Percentiles rank a stretch among this genome's conserved stretches.
These are phyloP conservation scores for Dioszegia hungarica DNA, from an alignment of 768 basidiomycete genomes.

Conservation along the genomic window DNA sequence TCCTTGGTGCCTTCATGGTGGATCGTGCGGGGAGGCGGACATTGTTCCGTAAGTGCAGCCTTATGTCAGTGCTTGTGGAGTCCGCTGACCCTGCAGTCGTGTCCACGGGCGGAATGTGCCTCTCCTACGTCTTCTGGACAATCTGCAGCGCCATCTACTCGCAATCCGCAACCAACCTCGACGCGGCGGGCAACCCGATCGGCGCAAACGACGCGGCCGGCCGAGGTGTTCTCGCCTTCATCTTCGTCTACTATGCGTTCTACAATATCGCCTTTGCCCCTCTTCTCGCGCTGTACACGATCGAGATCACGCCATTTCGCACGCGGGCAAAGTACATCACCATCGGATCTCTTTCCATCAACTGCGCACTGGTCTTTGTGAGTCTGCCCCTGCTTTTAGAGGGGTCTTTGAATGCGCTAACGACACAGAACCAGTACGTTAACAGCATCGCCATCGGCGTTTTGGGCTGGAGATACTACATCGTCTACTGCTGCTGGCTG, in stretches of 20 bases:
- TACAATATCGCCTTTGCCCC: slow-evolving; percentile 81
- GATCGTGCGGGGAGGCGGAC: slow-evolving; percentile 64
- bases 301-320: slow-evolving; percentile 76
- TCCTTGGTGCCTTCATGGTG: slow-evolving; percentile 60
- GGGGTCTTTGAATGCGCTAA: neutral
- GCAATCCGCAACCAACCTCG: slow-evolving; percentile 9
- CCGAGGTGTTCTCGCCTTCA: neutral
- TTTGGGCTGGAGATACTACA: slow-evolving; percentile 32
- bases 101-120: slow-evolving; percentile 61
- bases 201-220: slow-evolving; percentile 23
- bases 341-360: slow-evolving; percentile 54
- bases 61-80: too few relatives aligned
- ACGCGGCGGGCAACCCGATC: slow-evolving; percentile 23
- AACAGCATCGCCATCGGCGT: slow-evolving; percentile 27
- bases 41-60: too few relatives aligned
- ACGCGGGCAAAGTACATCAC: slow-evolving; percentile 81
- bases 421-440: slow-evolving; percentile 26
- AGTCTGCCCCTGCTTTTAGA: neutral
- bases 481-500: slow-evolving; percentile 27
- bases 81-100: too few relatives aligned
- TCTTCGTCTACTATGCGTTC: slow-evolving; percentile 52
- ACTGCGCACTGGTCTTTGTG: slow-evolving; percentile 19
- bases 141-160: slow-evolving; percentile 17
- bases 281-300: slow-evolving; percentile 67
- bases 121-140: slow-evolving; percentile 13